Conservation (phyloP, 1,284 basidiomycete species). For the Cryptococcus sp. region DNA sequence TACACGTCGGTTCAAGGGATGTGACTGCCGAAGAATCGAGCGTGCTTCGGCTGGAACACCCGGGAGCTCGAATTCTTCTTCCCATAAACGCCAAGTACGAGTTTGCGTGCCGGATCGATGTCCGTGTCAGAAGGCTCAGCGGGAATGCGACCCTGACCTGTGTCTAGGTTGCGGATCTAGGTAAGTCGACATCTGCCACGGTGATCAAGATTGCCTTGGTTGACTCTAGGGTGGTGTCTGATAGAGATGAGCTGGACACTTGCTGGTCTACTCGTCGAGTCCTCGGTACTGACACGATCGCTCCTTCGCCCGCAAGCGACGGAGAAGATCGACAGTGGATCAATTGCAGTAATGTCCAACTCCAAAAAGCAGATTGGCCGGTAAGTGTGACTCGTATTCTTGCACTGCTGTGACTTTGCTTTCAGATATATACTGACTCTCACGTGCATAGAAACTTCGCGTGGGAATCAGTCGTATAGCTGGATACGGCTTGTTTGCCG, state of each 20-base stretch:
- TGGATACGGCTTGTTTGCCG: constrained; percentile 29
- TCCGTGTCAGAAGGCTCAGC: constrained; percentile 11
- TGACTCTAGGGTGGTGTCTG: background rate
- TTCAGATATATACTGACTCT: background rate
- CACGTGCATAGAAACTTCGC: constrained; percentile 9
- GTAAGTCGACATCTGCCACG: constrained; percentile 7
- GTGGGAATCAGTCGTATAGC: constrained; percentile 22
- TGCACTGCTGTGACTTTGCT: background rate
- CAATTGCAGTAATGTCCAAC: constrained; percentile 15
- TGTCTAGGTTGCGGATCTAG: constrained; percentile 19
- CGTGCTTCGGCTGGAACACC: too few relatives aligned
- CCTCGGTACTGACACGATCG: background rate
- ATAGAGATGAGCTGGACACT: background rate
- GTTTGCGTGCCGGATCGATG: constrained; percentile 14
- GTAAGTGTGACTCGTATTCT: constrained; percentile 3
- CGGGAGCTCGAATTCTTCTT: too few relatives aligned
- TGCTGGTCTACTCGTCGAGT: too few relatives aligned
- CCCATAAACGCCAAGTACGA: background rate
- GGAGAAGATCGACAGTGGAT: background rate
- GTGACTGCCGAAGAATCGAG: constrained; percentile 5
- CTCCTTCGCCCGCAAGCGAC: background rate
- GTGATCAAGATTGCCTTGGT: too few relatives aligned
- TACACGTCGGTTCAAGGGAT: constrained; percentile 7
- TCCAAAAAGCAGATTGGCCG: constrained; percentile 15
- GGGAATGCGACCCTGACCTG: constrained; percentile 23